Evolutionary conservation across 805 yeast genomes (phyloP), one percentile per base, ranked within the genome.

Genomic region (Candida morakotiae): DNA sequence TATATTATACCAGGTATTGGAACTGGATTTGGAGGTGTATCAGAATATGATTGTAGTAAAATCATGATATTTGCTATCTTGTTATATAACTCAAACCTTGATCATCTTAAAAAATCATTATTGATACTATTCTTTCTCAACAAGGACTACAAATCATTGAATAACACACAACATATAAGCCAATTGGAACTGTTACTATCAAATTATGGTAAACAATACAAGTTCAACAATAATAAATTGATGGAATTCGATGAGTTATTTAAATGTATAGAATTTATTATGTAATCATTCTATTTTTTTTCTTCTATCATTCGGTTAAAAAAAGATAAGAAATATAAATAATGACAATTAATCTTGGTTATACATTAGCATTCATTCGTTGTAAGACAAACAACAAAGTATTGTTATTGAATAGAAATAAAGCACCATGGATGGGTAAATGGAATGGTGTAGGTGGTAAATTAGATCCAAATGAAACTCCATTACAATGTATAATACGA

Each of bases 361-460:
- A 55, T 28, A 58, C 63, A 2, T 40, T 56, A 19, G 63, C 60
- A 9, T 51, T 56, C 23, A 44, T 56, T 9, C 36, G 53, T 32
- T 62, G 67, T 40, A 41, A 42, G 2, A 67, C 59, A 31, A 52
- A 59, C 16, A 43, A 52, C 25, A 49, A 61, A 28, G 47, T 66
- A 13, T 58, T 67, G 9, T 46, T 68, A 6, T 48, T 68, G 14
- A 68, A 68, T 38, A 49, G 73, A 17, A 59, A 63, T 39, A 68
- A 68, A 39, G 49, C 58, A 9, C 73, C 73, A 1, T 66, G 71
- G 69, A 68, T 67, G 72, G 73, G 73, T 11, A 49, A 63, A 34
- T 68, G 73, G 73, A 67, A 68, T 45, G 73, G 73, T 9, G 71
- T 68, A 9, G 73, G 73, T 7, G 73, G 73, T 5, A 67, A 68